Base-by-base conservation (phyloP, 2,329 filamentous ascomycete genomes). In the Metarhizium album region DNA sequence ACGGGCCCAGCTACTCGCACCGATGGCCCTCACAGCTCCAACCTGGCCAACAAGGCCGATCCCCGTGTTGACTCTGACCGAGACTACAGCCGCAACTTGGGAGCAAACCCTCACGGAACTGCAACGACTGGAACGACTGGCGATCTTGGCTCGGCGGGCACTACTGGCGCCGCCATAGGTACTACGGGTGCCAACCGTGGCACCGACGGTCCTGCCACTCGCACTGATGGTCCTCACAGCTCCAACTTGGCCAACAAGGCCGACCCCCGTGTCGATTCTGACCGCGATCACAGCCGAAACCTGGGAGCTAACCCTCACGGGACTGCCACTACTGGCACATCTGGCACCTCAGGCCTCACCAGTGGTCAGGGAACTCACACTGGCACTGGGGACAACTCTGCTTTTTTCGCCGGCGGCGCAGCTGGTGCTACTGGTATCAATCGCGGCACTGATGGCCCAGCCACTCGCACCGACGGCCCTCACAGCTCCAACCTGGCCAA, bases 251-350 rank as follows among this genome's bases (percentile, higher is more conserved):
- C 66, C 6, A 81, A 81, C 66, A 75, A 75, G 54, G 54, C 64
- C 1, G 78, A 81, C 52, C 76, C 76, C 20, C 66, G 74, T 29
- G 66, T 79, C 40, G 76, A 80, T 58, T 75, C 72, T 4, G 75
- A 80, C 59, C 66, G 72, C 16, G 72, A 74, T 52, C 59, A 61
- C 51, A 64, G 59, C 53, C 59, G 58, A 43, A 65, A 59, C 56
- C 20, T 61, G 27, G 62, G 63, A 11, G 47, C 55, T 29, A 57
- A 57, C 53, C 50, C 52, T 18, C 68, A 70, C 4, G 58, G 62
- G 18, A 62, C 57, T 38, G 58, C 58, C 47, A 57, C 55, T 14
- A 58, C 59, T 11, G 59, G 59, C 42, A 51, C 47, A 54, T 13
- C 40, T 3, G 22, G 40, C 14, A 24, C 43, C 42, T 4, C 8